Conservation (phyloP, 352 stramenopile species). For the Pythium utonaiense region DNA sequence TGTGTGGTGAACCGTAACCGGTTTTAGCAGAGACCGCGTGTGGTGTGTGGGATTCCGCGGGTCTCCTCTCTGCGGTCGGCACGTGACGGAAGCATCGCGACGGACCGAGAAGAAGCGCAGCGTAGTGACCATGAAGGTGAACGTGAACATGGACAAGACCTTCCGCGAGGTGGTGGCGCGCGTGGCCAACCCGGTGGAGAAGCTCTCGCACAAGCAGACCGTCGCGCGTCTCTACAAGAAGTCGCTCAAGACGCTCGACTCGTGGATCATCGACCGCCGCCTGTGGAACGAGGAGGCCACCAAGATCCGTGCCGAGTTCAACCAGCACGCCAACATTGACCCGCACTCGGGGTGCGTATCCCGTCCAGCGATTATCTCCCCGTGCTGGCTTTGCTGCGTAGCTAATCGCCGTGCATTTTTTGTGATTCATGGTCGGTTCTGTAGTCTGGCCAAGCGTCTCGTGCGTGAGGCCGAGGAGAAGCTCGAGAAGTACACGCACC, state of each 20-base stretch:
- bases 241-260: constrained; percentile 91
- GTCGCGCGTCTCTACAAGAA: constrained; percentile 94
- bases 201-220: constrained; percentile 86
- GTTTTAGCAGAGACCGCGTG: constrained; percentile 2
- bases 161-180: constrained; percentile 78
- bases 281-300: constrained; percentile 94
- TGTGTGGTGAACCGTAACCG: constrained; percentile 18
- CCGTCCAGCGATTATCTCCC: too few species aligned
- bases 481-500: constrained; percentile 93
- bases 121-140: constrained; percentile 61
- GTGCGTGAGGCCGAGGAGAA: constrained; percentile 92
- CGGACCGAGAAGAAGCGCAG: not conserved
- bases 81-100: not conserved
- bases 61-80: constrained; percentile 5
- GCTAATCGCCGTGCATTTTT: too few species aligned
- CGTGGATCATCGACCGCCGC: constrained; percentile 94
- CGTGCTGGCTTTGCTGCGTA: too few species aligned
- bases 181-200: constrained; percentile 47
- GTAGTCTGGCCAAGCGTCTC: constrained; percentile 70
- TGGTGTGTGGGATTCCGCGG: constrained; percentile 11
- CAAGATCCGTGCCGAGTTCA: constrained; percentile 92
- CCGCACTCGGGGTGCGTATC: constrained; percentile 57
- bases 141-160: constrained; percentile 84
- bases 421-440: not conserved
- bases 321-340: constrained; percentile 65